Percentiles rank a stretch among this genome's conserved stretches.
These are phyloP conservation scores for Themeda triandra DNA, from an alignment of 176 grass and related monocot genomes.

Conservation along the genomic window DNA sequence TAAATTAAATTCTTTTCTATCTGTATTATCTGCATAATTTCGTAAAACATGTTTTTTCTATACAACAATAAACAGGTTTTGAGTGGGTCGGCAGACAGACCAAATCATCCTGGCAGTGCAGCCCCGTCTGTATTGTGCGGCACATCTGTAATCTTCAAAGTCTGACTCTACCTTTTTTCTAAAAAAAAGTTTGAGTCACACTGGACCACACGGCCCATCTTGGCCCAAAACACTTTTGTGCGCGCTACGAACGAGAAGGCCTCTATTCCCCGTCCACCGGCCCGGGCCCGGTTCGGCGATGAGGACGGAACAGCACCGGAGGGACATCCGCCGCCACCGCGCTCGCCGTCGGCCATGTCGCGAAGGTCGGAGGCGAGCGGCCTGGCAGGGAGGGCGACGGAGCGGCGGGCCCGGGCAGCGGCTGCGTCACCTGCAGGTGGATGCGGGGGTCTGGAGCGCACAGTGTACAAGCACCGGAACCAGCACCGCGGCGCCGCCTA, in stretches of 20 bases:
- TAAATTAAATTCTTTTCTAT: too few relatives aligned
- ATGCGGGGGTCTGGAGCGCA: slow-evolving; percentile 58
- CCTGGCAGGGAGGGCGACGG: neutral
- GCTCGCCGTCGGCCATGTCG: slow-evolving; percentile 5
- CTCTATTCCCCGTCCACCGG: too few relatives aligned
- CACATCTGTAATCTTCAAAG: too few relatives aligned
- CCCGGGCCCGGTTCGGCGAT: neutral
- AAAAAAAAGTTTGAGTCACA: too few relatives aligned
- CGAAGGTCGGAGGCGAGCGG: neutral
- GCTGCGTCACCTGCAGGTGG: slow-evolving; percentile 41
- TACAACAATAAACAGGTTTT: too few relatives aligned
- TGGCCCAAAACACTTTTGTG: neutral
- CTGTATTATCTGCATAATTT: too few relatives aligned
- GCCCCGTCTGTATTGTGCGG: too few relatives aligned
- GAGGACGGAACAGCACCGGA: neutral
- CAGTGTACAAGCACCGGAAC: slow-evolving; percentile 64
- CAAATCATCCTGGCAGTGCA: too few relatives aligned
- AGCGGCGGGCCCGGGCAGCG: slow-evolving; percentile 25
- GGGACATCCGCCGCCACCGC: neutral
- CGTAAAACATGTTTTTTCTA: too few relatives aligned
- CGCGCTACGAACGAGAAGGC: neutral
- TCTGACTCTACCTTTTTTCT: neutral
- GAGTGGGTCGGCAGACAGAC: too few relatives aligned
- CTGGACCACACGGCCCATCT: neutral
- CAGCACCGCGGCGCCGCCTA: slow-evolving; percentile 51